phyloP scores from a whole-genome alignment of 805 yeast species.

The Ogataea sp. region DNA sequence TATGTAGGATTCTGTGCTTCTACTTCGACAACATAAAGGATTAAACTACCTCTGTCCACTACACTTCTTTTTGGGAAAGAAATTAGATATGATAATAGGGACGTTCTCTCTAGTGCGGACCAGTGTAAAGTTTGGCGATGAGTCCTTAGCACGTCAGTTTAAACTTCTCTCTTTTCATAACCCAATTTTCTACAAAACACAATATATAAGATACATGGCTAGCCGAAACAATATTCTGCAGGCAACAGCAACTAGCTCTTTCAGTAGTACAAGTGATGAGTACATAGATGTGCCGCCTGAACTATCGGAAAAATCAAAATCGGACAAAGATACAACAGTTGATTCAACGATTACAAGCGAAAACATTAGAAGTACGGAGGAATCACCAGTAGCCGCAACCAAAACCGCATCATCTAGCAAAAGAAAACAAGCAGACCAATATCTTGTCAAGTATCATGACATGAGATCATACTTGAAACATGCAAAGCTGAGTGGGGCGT shows the following conservation, averaged over 20 bases:
- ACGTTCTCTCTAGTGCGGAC: slow-evolving; percentile 7
- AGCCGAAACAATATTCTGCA: too few relatives aligned
- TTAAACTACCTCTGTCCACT: too few relatives aligned
- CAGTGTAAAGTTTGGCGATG: neutral
- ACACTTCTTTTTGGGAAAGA: too few relatives aligned
- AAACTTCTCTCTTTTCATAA: neutral
- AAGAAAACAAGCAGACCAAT: neutral
- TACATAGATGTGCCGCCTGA: too few relatives aligned
- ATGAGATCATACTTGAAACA: slow-evolving; percentile 25
- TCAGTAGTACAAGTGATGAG: neutral
- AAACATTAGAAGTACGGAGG: neutral
- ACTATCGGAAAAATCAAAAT: too few relatives aligned
- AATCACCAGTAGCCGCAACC: neutral
- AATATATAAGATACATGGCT: too few relatives aligned
- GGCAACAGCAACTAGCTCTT: too few relatives aligned
- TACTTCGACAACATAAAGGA: too few relatives aligned
- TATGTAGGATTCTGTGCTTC: too few relatives aligned
- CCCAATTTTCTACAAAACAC: neutral
- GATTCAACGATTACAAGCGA: neutral
- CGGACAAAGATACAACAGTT: neutral
- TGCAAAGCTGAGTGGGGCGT: slow-evolving; percentile 25
- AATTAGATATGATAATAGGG: slow-evolving; percentile 15
- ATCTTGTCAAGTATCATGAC: slow-evolving; percentile 19
- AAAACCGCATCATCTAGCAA: neutral
- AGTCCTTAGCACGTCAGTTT: neutral